A percentile compares a stretch with the other conserved stretches of the same genome.
phyloP scores from a whole-genome alignment of 2,329 filamentous ascomycete species.

The Fulvia fulva region DNA sequence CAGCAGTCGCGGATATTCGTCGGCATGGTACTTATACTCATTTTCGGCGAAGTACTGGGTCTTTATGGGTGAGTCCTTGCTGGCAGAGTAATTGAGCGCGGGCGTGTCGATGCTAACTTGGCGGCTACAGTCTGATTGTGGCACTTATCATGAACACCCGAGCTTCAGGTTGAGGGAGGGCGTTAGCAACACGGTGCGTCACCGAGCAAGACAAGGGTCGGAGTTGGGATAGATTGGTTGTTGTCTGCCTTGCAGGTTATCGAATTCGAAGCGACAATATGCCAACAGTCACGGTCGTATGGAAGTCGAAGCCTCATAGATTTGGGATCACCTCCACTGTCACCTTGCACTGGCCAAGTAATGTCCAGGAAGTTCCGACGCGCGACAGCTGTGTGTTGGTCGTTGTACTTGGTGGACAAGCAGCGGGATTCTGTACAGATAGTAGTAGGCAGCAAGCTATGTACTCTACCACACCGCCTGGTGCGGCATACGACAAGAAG shows the following conservation, averaged over 20 bases:
- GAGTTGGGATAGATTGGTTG: neutral
- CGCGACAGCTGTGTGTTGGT: neutral
- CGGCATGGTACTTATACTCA: constrained; percentile 96
- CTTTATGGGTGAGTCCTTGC: constrained; percentile 74
- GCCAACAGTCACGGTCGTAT: neutral
- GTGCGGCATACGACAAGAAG: neutral
- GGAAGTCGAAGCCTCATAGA: neutral
- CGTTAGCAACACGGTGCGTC: neutral
- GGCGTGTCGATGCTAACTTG: neutral
- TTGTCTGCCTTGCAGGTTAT: neutral
- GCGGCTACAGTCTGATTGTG: constrained; percentile 69
- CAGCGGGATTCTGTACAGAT: constrained; percentile 3
- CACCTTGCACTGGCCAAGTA: neutral
- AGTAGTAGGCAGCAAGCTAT: neutral
- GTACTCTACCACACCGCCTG: neutral
- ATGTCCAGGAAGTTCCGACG: neutral
- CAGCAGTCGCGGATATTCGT: constrained; percentile 93
- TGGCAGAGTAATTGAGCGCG: neutral
- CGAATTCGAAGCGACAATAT: neutral
- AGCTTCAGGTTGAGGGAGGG: constrained; percentile 24
- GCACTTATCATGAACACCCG: constrained; percentile 83
- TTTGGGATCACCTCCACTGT: neutral
- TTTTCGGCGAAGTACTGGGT: constrained; percentile 96
- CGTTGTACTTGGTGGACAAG: neutral
- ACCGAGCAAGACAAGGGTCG: neutral